phyloP scores from a whole-genome alignment of 2,329 filamentous ascomycete species.

The Diaporthe aspalathi region DNA sequence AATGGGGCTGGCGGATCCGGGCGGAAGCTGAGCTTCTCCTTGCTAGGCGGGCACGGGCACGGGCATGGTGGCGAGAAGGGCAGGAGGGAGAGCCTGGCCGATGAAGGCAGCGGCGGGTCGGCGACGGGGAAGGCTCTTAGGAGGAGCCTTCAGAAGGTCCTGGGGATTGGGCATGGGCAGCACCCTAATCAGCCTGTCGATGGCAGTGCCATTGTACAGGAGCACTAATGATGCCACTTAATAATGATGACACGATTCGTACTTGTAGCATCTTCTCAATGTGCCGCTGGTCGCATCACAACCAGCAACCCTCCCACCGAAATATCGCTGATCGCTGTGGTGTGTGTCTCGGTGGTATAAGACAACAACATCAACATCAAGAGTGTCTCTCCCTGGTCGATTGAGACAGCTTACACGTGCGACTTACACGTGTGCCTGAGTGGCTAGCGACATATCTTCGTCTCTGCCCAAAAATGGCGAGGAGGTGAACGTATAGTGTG shows the following conservation, averaged over 20 bases:
- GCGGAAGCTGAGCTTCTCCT: conserved; percentile 44
- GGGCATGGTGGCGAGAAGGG: conserved; percentile 35
- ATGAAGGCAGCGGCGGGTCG: conserved; percentile 34
- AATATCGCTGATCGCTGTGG: not conserved
- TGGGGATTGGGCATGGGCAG: conserved; percentile 52
- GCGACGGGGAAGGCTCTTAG: conserved; percentile 54
- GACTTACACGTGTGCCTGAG: not conserved
- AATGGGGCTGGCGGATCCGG: conserved; percentile 20
- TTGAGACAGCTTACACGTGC: conserved; percentile 5
- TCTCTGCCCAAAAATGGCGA: not conserved
- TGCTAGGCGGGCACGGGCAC: conserved; percentile 39
- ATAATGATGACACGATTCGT: conserved; percentile 22
- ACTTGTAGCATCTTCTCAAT: not conserved
- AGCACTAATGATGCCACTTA: conserved; percentile 23
- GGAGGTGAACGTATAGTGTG: not conserved
- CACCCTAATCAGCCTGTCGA: conserved; percentile 30
- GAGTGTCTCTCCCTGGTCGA: not conserved
- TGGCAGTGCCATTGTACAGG: conserved; percentile 23
- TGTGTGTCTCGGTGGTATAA: not conserved
- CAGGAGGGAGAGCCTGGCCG: conserved; percentile 35
- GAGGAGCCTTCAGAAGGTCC: conserved; percentile 59
- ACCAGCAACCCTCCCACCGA: not conserved
- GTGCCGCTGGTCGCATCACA: not conserved
- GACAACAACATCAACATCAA: not conserved
- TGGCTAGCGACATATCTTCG: no score